These are phyloP conservation scores for Microsporum ferrugineum DNA, from an alignment of 2,329 filamentous ascomycete genomes.

Conservation along the genomic window DNA sequence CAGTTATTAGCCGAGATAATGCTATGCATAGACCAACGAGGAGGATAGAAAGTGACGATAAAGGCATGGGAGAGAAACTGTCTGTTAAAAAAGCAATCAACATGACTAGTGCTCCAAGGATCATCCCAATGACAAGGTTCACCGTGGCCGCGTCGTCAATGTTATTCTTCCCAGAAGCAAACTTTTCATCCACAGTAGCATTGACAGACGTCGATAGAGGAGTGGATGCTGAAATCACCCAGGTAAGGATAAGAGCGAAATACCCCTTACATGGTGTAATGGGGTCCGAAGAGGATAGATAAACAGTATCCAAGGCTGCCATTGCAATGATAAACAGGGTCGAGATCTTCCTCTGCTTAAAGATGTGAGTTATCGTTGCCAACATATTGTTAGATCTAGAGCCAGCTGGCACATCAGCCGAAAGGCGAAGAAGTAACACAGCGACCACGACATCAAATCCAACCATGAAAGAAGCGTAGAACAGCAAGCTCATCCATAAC, in stretches of 20 bases:
- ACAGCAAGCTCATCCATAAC: constrained; percentile 40
- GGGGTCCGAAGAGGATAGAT: background rate
- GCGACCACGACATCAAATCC: constrained; percentile 45
- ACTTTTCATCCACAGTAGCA: background rate
- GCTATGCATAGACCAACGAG: constrained; percentile 1
- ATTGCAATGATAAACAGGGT: constrained; percentile 7
- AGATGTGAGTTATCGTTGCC: background rate
- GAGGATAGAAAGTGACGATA: background rate
- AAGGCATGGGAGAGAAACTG: background rate
- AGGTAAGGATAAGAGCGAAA: constrained; percentile 6
- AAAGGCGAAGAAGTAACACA: constrained; percentile 31
- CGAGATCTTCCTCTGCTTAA: constrained; percentile 8
- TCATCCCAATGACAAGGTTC: background rate
- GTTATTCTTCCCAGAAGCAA: background rate
- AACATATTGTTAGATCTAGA: background rate
- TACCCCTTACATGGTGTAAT: constrained; percentile 5
- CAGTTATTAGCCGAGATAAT: background rate
- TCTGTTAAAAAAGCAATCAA: constrained; percentile 22
- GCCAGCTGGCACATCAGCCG: background rate
- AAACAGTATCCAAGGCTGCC: constrained; percentile 4
- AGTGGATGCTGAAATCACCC: background rate
- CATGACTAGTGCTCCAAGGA: constrained; percentile 28
- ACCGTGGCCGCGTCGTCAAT: background rate
- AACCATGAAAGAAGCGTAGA: constrained; percentile 45
- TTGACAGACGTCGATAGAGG: background rate